Base-by-base conservation (phyloP, 2,329 filamentous ascomycete genomes). In the Dichotomopilus funicola region DNA sequence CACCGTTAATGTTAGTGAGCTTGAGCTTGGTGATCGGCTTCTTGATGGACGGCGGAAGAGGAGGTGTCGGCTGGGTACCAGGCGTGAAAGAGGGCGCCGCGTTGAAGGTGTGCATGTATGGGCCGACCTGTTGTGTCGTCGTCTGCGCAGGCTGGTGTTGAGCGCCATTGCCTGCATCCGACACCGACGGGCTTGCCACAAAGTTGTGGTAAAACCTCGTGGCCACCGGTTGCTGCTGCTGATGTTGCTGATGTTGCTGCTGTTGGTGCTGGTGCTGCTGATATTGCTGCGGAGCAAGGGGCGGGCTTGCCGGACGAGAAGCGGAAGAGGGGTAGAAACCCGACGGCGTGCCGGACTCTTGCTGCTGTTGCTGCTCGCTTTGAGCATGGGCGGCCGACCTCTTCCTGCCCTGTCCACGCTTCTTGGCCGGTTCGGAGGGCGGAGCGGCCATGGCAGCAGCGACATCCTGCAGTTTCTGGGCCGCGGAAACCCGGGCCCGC, bases 21-120 rank as follows among this genome's bases (percentile, higher is more conserved):
- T 61, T 64, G 59, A 65, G 64, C 45, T 61, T 61, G n/a, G 59
- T 63, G 46, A 65, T 62, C 8, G 61, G 60, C 55, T 64, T 66
- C 57, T 63, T 65, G 13, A 56, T 54, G 9, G 58, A 36, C 13
- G 64, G 61, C 33, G 62, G 59, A 3, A 53, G 54, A 5, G 60
- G 55, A n/a, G 53, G 55, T 13, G 58, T 58, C 5, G 62, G 61
- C n/a, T 60, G 59, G 8, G 49, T 37, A 3, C 56, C 58, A 8
- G 57, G 57, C 7, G 46, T 51, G 45, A 62, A 63, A 8, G 56
- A 56, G 3, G 62, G 61, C 4, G 56, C 53, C 10, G 64, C 59
- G 40, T 56, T 61, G 49, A 66, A 66, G 4, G 64, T 66, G 54
- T 64, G 62, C 56, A 66, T 49, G 44, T 59, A 62, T n/a, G 53